phyloP scores from a whole-genome alignment of 495 filamentous ascomycete genomes.

The Penicillium atrosanguineum region DNA sequence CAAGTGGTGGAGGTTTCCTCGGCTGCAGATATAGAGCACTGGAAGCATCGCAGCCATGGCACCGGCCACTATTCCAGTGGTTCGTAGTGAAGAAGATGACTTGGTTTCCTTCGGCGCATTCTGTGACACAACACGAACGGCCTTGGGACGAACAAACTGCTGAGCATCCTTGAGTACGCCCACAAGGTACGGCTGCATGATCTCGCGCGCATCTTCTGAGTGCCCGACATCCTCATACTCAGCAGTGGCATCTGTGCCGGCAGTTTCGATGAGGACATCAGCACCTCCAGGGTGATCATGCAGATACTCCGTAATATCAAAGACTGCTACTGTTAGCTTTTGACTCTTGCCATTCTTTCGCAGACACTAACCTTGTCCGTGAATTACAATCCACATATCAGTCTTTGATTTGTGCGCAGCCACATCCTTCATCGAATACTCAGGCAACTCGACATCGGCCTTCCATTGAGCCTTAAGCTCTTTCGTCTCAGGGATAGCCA shows the following conservation, averaged over 20 bases:
- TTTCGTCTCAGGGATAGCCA: slow-evolving; percentile 15
- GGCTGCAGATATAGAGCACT: slow-evolving; percentile 14
- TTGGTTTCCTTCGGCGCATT: slow-evolving; percentile 9
- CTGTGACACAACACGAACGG: slow-evolving; percentile 29
- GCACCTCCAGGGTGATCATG: slow-evolving; percentile 55
- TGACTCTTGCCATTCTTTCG: not conserved
- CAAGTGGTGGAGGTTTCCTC: not conserved
- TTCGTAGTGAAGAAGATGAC: slow-evolving; percentile 5
- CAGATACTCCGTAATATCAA: slow-evolving; percentile 49
- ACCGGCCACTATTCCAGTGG: slow-evolving; percentile 8
- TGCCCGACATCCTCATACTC: slow-evolving; percentile 55
- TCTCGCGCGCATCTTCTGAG: slow-evolving; percentile 43
- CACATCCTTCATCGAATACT: slow-evolving; percentile 44
- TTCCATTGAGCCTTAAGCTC: slow-evolving; percentile 19
- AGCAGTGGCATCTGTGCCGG: slow-evolving; percentile 51
- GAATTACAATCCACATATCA: slow-evolving; percentile 51
- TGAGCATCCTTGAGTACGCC: slow-evolving; percentile 32
- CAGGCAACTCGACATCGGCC: slow-evolving; percentile 13
- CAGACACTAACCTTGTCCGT: slow-evolving; percentile 44
- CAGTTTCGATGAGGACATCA: slow-evolving; percentile 46
- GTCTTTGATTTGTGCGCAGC: slow-evolving; percentile 41
- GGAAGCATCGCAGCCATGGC: slow-evolving; percentile 15
- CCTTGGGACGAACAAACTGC: slow-evolving; percentile 21
- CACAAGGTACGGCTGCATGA: slow-evolving; percentile 28
- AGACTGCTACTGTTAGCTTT: slow-evolving; percentile 22